Base-by-base conservation (phyloP, 345 rosid genomes). In the Mercurialis annua region DNA sequence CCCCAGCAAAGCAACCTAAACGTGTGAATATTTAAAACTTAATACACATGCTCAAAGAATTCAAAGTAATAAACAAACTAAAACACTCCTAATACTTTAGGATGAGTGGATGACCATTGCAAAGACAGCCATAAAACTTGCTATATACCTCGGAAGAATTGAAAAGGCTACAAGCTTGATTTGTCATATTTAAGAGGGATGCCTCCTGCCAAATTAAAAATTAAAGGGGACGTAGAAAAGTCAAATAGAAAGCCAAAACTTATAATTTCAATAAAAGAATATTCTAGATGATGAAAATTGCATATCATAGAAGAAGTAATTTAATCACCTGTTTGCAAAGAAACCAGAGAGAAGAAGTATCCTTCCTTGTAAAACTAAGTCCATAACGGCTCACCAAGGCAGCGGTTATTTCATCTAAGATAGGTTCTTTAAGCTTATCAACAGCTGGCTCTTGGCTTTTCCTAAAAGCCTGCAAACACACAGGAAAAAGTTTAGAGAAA, bases 81-180 rank as follows among this genome's bases (percentile, higher is more conserved):
- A n/a, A n/a, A n/a, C n/a, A n/a, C n/a, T n/a, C n/a, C n/a, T n/a
- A n/a, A n/a, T n/a, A n/a, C n/a, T n/a, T n/a, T n/a, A n/a, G n/a
- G n/a, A n/a, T n/a, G n/a, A n/a, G n/a, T n/a, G 11, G 21, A 12
- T 38, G 10, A 29, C 34, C 36, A 12, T 21, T 16, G 38, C 49
- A 65, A 36, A 67, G 11, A 55, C 40, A 55, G 3, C 20, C n/a
- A 52, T 10, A 26, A 38, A 24, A 43, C 31, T 61, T 10, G 17
- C 33, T 42, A 11, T 57, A 54, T 80, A 94, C 98, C 97, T 94
- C 97, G 20, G 81, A 71, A 23, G 89, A 83, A 51, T 69, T 83
- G 78, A 94, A 89, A 79, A 94, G 96, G 64, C 76, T 86, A 74
- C 99, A 94, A 62, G 98, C 89, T 82, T 81, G 96, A 78, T 88